Conservation (phyloP, 805 yeast genomes). For the Kodamaea kakaduensis region DNA sequence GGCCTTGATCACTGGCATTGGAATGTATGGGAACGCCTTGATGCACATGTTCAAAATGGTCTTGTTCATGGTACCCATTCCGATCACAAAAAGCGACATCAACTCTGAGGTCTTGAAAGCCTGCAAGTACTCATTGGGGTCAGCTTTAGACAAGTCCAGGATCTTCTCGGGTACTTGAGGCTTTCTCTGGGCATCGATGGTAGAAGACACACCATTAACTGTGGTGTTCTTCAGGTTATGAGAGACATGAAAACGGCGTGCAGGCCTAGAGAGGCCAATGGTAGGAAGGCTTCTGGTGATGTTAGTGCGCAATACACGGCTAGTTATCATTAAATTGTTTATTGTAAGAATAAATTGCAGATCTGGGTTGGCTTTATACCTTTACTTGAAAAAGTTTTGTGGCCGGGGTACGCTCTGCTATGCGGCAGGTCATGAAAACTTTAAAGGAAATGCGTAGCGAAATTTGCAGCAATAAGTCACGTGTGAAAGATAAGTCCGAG, state of each 20-base stretch:
- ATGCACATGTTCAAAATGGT: slow-evolving; percentile 58
- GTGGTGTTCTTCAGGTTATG: slow-evolving; percentile 21
- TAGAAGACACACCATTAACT: slow-evolving; percentile 6
- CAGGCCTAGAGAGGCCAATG: background rate
- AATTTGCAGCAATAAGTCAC: background rate
- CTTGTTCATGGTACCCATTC: slow-evolving; percentile 63
- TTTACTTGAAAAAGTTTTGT: too few relatives aligned
- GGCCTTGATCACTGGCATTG: slow-evolving; percentile 63
- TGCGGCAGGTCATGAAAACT: too few relatives aligned
- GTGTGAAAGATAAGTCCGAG: background rate
- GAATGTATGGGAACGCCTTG: slow-evolving; percentile 68
- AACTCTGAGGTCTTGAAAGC: slow-evolving; percentile 53
- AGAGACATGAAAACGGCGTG: slow-evolving; percentile 18
- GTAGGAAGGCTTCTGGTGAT: background rate
- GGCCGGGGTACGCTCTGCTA: too few relatives aligned
- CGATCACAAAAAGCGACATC: slow-evolving; percentile 63
- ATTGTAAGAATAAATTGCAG: too few relatives aligned
- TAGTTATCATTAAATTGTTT: slow-evolving; percentile 1
- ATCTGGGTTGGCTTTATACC: too few relatives aligned
- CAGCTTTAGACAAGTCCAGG: slow-evolving; percentile 1
- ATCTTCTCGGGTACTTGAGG: background rate
- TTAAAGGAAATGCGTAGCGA: slow-evolving; percentile 7
- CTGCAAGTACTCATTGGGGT: slow-evolving; percentile 39
- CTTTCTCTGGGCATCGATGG: slow-evolving; percentile 2
- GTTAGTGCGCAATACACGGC: slow-evolving; percentile 6